Evolutionary conservation across 2,329 filamentous ascomycete species (phyloP).

Genomic region (Ophiostoma fasciatum): DNA sequence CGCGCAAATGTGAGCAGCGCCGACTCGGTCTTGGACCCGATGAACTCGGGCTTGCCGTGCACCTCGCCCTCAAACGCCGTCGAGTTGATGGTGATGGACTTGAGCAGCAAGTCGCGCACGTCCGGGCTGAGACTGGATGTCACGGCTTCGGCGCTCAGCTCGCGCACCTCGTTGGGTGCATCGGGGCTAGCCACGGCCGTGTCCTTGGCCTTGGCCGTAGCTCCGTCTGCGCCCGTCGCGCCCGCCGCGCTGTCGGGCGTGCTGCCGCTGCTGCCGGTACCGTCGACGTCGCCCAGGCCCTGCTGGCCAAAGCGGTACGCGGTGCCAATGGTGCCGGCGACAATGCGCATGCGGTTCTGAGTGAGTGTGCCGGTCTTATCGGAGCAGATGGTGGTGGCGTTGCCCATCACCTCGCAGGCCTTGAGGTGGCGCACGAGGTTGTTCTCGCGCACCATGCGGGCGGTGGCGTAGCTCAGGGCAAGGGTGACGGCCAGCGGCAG

Average conservation of each 20-base stretch:
- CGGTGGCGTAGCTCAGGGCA: slow-evolving; percentile 62
- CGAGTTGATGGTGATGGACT: slow-evolving; percentile 51
- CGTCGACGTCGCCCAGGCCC: slow-evolving; percentile 5
- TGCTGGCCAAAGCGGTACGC: slow-evolving; percentile 37
- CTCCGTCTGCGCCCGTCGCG: slow-evolving; percentile 12
- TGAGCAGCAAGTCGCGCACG: slow-evolving; percentile 37
- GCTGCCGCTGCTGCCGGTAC: slow-evolving; percentile 5
- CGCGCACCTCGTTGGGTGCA: slow-evolving; percentile 14
- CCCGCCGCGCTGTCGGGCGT: slow-evolving; percentile 11
- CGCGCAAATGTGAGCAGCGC: slow-evolving; percentile 56
- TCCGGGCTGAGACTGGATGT: slow-evolving; percentile 28
- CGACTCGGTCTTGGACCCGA: slow-evolving; percentile 67
- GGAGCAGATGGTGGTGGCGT: slow-evolving; percentile 44
- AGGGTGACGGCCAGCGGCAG: slow-evolving; percentile 65
- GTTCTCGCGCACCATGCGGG: slow-evolving; percentile 62
- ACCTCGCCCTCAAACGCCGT: slow-evolving; percentile 64
- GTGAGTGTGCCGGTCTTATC: slow-evolving; percentile 55
- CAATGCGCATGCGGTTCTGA: slow-evolving; percentile 55
- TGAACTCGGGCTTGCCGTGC: slow-evolving; percentile 50
- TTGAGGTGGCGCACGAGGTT: slow-evolving; percentile 64
- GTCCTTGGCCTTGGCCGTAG: slow-evolving; percentile 8
- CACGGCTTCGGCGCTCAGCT: slow-evolving; percentile 32
- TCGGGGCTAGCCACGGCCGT: neutral
- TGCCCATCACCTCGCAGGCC: slow-evolving; percentile 71
- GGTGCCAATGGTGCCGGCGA: slow-evolving; percentile 43